Percentiles rank a stretch among this genome's conserved stretches.
These are phyloP conservation scores for Sanghuangporus sanghuang DNA, from an alignment of 1,284 basidiomycete species.

Conservation along the genomic window DNA sequence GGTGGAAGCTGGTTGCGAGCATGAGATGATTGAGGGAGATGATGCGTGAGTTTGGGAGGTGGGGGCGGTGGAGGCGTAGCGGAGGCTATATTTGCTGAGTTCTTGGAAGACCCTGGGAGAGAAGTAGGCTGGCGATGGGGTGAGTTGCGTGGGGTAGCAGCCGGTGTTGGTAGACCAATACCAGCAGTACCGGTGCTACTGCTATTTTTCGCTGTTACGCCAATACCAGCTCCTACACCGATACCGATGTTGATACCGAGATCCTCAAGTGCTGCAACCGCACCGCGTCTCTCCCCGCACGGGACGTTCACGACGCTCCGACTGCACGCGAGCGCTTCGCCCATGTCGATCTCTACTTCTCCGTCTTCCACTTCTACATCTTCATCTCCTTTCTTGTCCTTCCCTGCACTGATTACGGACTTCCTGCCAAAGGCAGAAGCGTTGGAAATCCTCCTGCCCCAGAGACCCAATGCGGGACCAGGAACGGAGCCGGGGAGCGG, in stretches of 20 bases:
- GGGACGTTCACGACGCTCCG: neutral
- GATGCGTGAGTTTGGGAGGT: neutral
- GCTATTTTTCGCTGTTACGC: neutral
- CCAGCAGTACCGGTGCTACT: neutral
- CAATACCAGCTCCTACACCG: neutral
- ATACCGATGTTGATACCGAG: neutral
- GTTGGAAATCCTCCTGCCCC: too few species aligned
- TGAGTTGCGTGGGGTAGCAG: constrained; percentile 11
- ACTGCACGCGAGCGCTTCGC: neutral
- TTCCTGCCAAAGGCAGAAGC: too few species aligned
- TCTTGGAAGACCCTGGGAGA: neutral
- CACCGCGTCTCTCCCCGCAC: neutral
- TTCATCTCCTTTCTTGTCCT: too few species aligned
- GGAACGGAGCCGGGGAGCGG: neutral
- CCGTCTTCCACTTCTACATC: neutral
- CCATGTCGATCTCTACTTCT: constrained; percentile 7
- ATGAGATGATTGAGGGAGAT: neutral
- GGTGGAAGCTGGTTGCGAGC: neutral
- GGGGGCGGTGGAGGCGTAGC: neutral
- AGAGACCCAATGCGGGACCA: neutral
- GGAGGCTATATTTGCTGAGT: neutral
- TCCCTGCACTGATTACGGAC: too few species aligned
- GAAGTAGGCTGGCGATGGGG: neutral
- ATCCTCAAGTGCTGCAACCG: neutral
- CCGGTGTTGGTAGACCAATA: constrained; percentile 13